A percentile compares a stretch with the other conserved stretches of the same genome.
Conservation (phyloP, 2,329 filamentous ascomycete genomes). For the Sporothrix euskadiensis region DNA sequence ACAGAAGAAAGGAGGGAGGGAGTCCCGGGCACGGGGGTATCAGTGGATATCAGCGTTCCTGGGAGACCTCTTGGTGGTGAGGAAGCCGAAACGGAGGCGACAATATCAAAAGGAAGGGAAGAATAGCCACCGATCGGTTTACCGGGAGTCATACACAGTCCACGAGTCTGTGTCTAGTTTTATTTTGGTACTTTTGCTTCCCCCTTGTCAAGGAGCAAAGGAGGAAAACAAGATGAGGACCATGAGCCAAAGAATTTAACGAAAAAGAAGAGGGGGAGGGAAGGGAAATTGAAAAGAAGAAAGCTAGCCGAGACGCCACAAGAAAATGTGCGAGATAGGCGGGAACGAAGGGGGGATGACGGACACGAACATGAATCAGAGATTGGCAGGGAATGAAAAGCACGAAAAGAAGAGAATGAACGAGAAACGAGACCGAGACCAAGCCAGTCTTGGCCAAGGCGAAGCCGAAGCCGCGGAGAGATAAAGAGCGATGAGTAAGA, state of each 20-base stretch:
- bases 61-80: background rate
- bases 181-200: too few species aligned
- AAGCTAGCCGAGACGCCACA: background rate
- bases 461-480: background rate
- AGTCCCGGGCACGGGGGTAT: conserved; percentile 11
- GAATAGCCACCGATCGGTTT: too few species aligned
- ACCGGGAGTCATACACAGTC: too few species aligned
- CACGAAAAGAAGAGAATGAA: background rate
- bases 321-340: conserved; percentile 5
- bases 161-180: background rate
- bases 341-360: background rate
- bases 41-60: background rate
- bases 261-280: background rate
- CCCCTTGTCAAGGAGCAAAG: background rate
- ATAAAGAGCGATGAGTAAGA: background rate
- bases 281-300: background rate
- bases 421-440: background rate
- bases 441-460: background rate
- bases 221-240: background rate
- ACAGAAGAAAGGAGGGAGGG: background rate
- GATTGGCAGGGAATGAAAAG: background rate
- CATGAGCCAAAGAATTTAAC: background rate
- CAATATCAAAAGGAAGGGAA: background rate
- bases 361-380: background rate
- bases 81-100: background rate